Evolutionary conservation across 2,329 filamentous ascomycete species (phyloP), one percentile per base, ranked within the genome.

Genomic region (Teratosphaeria pseudoeucalypti): DNA sequence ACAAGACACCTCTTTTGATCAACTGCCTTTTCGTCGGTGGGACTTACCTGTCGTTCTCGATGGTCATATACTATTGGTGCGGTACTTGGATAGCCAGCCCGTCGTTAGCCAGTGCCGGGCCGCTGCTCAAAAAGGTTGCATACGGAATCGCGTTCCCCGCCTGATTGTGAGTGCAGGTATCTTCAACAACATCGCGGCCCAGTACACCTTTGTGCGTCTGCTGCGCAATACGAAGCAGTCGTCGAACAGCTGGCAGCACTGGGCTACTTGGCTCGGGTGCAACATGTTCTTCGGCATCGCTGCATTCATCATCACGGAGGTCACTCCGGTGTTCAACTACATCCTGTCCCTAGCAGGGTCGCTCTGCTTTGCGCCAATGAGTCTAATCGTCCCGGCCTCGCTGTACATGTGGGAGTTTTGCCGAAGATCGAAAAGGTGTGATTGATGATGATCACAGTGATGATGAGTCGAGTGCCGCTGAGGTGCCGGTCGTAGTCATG

Each of bases 1-100:
- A 81, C 69, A 77, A 77, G 58, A 85, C 84, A 68, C 79, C 84
- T 0, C 75, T 71, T 11, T 68, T 85, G 52, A 80, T 83, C 3
- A 82, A 79, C 68, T 82, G 84, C 80, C 74, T 70, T 16, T 69
- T 85, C 52, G 81, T 83, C 4, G 79, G 78, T 0, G 75, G 77
- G 0, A 78, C 79, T 0, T 85, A 86, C 65, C 74, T 84, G 7
- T 76, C 77, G 39, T 82, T 85, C 66, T 78, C 76, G 52, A 73
- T 85, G n/a, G 81, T 85, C 2, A 79, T 85, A 3, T 85, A 85
- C 70, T 74, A 76, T 54, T 85, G 76, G 73, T 84, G 82, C 64
- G 84, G 84, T 6, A 74, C 80, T 57, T 86, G 80, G 78, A 82
- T 86, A 6, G 80, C 83, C 0, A 82, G 78, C 6, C 84, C 84